Percentiles rank a stretch among this genome's conserved stretches.
Evolutionary conservation across 306 rosid species (phyloP).

Genomic region (Lathyrus aphaca): DNA sequence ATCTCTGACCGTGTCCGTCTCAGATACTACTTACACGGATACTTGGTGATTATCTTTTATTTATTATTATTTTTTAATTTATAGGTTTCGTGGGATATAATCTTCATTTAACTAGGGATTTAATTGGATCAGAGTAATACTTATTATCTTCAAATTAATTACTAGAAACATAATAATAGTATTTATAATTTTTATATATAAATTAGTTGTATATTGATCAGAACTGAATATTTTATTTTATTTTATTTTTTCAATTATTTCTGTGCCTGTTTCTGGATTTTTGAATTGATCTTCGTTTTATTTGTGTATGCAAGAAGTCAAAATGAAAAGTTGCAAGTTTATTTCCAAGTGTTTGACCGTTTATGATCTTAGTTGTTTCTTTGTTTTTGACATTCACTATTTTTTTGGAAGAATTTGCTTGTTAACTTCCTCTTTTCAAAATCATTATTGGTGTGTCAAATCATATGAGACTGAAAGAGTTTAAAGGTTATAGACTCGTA

Average conservation of each 20-base stretch:
- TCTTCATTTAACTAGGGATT: slow-evolving; percentile 27
- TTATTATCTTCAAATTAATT: not conserved
- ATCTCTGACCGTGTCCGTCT: too few relatives aligned
- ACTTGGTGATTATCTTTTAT: too few relatives aligned
- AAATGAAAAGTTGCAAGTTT: not conserved
- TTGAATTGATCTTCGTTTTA: not conserved
- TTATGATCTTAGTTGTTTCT: not conserved
- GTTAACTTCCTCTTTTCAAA: not conserved
- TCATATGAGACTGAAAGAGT: not conserved
- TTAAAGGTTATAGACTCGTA: not conserved
- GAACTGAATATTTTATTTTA: not conserved
- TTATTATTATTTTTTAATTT: too few relatives aligned
- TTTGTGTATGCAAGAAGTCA: too few relatives aligned
- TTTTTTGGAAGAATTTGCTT: not conserved
- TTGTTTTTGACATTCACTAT: not conserved
- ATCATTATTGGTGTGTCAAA: not conserved
- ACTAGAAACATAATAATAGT: not conserved
- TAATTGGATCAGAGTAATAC: not conserved
- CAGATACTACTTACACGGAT: too few relatives aligned
- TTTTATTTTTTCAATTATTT: not conserved
- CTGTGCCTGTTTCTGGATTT: slow-evolving; percentile 2
- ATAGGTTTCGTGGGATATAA: too few relatives aligned
- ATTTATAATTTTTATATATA: too few relatives aligned
- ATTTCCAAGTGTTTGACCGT: not conserved
- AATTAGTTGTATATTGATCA: not conserved